phyloP scores from a whole-genome alignment of 129 eudicot genomes.

The Lonicera japonica region DNA sequence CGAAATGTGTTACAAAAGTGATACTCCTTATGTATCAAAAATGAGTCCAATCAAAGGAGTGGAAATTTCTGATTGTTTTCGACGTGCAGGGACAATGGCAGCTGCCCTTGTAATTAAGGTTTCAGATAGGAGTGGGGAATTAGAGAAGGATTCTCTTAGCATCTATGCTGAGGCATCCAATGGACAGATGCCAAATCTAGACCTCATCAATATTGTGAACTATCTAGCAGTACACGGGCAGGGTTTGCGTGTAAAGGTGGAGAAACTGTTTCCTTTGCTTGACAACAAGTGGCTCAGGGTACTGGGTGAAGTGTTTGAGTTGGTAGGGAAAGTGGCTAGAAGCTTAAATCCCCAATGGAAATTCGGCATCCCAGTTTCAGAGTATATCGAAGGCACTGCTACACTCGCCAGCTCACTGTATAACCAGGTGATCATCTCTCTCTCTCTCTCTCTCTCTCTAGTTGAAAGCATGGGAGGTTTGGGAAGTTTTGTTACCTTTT shows the following conservation, averaged over 20 bases:
- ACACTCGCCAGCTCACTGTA: constrained; percentile 88
- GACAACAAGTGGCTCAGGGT: constrained; percentile 58
- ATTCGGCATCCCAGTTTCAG: constrained; percentile 68
- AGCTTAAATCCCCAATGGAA: constrained; percentile 74
- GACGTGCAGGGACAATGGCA: constrained; percentile 95
- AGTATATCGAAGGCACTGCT: constrained; percentile 88
- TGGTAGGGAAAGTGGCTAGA: constrained; percentile 58
- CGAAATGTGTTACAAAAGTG: constrained; percentile 32
- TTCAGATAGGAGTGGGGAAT: constrained; percentile 32
- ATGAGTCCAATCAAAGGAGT: too few relatives aligned
- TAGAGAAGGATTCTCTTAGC: constrained; percentile 50
- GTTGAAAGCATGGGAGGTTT: neutral
- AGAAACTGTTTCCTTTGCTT: constrained; percentile 50
- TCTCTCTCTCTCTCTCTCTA: constrained; percentile 4
- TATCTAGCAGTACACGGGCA: constrained; percentile 85
- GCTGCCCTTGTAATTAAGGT: constrained; percentile 94
- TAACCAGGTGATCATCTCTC: constrained; percentile 54
- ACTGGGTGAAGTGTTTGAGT: constrained; percentile 53
- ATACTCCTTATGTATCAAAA: constrained; percentile 9
- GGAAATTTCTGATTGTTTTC: constrained; percentile 44
- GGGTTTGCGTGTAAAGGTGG: constrained; percentile 67
- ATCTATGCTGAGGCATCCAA: constrained; percentile 96
- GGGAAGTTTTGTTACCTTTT: neutral
- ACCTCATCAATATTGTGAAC: constrained; percentile 77
- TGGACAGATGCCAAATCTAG: constrained; percentile 99